These are phyloP conservation scores for Trapa incisa DNA, from an alignment of 345 rosid genomes.

Conservation along the genomic window DNA sequence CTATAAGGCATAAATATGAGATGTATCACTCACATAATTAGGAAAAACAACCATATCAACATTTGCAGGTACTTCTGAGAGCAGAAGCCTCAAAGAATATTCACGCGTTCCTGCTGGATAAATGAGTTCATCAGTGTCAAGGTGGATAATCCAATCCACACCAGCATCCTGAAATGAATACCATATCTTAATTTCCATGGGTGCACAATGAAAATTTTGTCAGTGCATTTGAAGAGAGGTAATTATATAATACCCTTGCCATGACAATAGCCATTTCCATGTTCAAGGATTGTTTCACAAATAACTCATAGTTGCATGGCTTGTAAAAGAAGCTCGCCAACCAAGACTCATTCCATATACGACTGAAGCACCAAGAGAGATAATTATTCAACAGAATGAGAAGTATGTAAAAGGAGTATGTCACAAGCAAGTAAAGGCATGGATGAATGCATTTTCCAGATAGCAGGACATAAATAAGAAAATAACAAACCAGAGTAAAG, in stretches of 20 bases:
- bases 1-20: not conserved
- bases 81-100: constrained; percentile 68
- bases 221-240: not conserved
- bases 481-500: not conserved
- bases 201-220: too few relatives aligned
- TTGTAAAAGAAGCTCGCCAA: constrained; percentile 80
- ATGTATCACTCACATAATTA: constrained; percentile 65
- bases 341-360: constrained; percentile 98
- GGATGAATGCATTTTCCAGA: not conserved
- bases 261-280: constrained; percentile 96
- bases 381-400: not conserved
- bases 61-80: constrained; percentile 48
- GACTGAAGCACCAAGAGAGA: constrained; percentile 31
- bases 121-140: constrained; percentile 85
- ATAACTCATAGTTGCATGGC: constrained; percentile 89
- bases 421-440: not conserved
- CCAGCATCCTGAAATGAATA: constrained; percentile 44
- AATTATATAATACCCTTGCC: constrained; percentile 62
- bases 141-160: constrained; percentile 91
- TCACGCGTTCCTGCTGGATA: constrained; percentile 72
- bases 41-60: constrained; percentile 76
- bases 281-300: constrained; percentile 93
- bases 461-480: not conserved
- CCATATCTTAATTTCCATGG: not conserved
- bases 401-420: not conserved